A percentile compares a stretch with the other conserved stretches of the same genome.
Evolutionary conservation across 495 filamentous ascomycete species (phyloP).

Genomic region (Podospora bellae-mahoneyi): DNA sequence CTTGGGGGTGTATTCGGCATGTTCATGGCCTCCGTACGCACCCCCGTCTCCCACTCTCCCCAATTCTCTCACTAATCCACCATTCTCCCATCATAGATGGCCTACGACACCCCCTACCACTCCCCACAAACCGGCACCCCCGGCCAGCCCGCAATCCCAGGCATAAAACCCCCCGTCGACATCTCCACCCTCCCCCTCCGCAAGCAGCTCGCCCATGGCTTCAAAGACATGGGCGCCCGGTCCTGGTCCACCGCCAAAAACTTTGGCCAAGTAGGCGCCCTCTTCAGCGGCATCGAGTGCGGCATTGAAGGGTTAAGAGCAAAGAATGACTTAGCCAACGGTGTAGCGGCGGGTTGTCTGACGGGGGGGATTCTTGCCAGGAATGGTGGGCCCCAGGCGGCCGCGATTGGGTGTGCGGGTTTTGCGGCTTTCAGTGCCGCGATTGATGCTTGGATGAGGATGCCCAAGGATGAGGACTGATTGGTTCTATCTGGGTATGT

Average conservation of each 20-base stretch:
- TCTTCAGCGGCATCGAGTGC: constrained; percentile 92
- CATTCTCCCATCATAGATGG: constrained; percentile 28
- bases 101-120: constrained; percentile 37
- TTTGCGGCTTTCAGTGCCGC: constrained; percentile 95
- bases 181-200: constrained; percentile 71
- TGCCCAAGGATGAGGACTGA: constrained; percentile 52
- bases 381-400: constrained; percentile 86
- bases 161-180: constrained; percentile 36
- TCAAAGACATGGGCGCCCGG: constrained; percentile 88
- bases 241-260: constrained; percentile 87
- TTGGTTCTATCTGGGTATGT: not conserved
- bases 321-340: constrained; percentile 91
- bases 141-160: constrained; percentile 8
- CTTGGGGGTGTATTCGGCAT: constrained; percentile 90
- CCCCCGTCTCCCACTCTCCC: not conserved
- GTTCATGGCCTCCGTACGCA: constrained; percentile 86
- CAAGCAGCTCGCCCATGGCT: constrained; percentile 76
- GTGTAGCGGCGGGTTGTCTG: constrained; percentile 80
- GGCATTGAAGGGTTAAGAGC: constrained; percentile 88
- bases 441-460: constrained; percentile 88
- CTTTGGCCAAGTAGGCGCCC: constrained; percentile 85
- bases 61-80: not conserved
- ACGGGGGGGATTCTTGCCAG: constrained; percentile 84
- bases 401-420: constrained; percentile 82
- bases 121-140: constrained; percentile 21